Conservation (phyloP, 805 yeast species). For the Tetrapisispora nanseiensis region DNA sequence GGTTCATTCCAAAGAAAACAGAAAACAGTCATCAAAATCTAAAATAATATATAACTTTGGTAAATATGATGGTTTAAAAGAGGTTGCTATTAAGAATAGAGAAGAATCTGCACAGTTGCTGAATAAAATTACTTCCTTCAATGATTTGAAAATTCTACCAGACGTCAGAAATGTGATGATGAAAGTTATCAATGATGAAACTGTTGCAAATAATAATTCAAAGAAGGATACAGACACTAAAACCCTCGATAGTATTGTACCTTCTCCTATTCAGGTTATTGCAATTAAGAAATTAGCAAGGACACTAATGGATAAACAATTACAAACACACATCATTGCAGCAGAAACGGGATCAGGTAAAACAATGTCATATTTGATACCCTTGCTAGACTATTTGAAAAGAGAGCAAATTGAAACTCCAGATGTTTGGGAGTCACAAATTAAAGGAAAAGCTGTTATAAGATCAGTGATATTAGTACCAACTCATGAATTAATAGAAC, state of each 20-base stretch:
- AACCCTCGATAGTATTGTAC: conserved; percentile 23
- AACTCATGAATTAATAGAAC: conserved; percentile 79
- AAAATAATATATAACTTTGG: conserved; percentile 30
- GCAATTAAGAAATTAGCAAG: conserved; percentile 39
- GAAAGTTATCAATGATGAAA: conserved; percentile 40
- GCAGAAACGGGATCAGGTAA: conserved; percentile 98
- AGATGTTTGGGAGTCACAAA: conserved; percentile 29
- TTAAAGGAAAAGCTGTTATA: conserved; percentile 36
- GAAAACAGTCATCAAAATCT: background rate
- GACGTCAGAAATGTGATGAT: conserved; percentile 52
- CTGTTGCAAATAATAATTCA: conserved; percentile 28
- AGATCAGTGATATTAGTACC: conserved; percentile 77
- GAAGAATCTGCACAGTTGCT: conserved; percentile 32
- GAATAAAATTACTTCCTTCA: conserved; percentile 50
- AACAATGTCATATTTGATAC: conserved; percentile 83
- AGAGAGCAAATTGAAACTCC: conserved; percentile 39
- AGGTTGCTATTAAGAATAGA: conserved; percentile 28
- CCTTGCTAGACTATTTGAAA: conserved; percentile 58
- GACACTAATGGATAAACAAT: conserved; percentile 29
- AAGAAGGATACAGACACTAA: background rate
- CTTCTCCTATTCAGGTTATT: conserved; percentile 79
- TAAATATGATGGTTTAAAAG: conserved; percentile 37
- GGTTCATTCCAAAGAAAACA: background rate
- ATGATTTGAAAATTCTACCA: conserved; percentile 58
- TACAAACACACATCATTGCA: conserved; percentile 68